Percentiles rank a stretch among this genome's conserved stretches.
Evolutionary conservation across 2,329 filamentous ascomycete species (phyloP).

Genomic region (Trichophyton verrucosum): DNA sequence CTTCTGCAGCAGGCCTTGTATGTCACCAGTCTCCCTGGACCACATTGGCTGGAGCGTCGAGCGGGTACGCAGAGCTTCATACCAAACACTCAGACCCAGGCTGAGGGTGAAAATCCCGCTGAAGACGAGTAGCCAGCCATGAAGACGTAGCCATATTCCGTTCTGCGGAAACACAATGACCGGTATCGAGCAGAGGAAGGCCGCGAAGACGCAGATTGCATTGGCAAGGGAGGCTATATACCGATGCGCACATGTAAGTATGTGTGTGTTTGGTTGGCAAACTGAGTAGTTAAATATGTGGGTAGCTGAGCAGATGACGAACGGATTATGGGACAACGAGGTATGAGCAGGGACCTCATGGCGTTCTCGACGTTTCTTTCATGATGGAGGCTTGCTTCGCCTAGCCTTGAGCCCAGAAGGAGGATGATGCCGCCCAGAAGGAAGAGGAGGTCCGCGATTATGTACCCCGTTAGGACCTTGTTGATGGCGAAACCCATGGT

Average conservation of each 20-base stretch:
- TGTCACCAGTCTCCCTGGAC: slow-evolving; percentile 41
- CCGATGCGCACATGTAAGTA: not conserved
- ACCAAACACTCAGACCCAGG: slow-evolving; percentile 58
- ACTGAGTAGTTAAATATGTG: not conserved
- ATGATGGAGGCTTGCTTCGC: slow-evolving; percentile 31
- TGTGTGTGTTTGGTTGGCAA: not conserved
- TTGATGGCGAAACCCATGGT: slow-evolving; percentile 31
- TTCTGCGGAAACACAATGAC: slow-evolving; percentile 55
- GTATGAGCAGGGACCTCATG: slow-evolving; percentile 40
- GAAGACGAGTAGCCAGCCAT: slow-evolving; percentile 51
- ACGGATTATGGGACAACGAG: slow-evolving; percentile 43
- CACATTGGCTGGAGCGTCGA: slow-evolving; percentile 51
- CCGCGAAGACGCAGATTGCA: slow-evolving; percentile 56
- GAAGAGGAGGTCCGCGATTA: slow-evolving; percentile 42
- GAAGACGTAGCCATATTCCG: slow-evolving; percentile 57
- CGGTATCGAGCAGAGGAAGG: slow-evolving; percentile 57
- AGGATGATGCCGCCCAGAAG: slow-evolving; percentile 40
- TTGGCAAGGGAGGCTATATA: slow-evolving; percentile 54
- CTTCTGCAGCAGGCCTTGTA: slow-evolving; percentile 59
- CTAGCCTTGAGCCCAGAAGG: slow-evolving; percentile 42
- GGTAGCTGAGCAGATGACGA: slow-evolving; percentile 17
- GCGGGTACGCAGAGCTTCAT: slow-evolving; percentile 58
- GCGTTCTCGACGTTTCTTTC: slow-evolving; percentile 38
- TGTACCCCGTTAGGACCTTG: slow-evolving; percentile 42
- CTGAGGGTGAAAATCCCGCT: slow-evolving; percentile 53